Evolutionary conservation across 208 protist genomes (phyloP), one percentile per base, ranked within the genome.

Genomic region (Strigomonas culicis): DNA sequence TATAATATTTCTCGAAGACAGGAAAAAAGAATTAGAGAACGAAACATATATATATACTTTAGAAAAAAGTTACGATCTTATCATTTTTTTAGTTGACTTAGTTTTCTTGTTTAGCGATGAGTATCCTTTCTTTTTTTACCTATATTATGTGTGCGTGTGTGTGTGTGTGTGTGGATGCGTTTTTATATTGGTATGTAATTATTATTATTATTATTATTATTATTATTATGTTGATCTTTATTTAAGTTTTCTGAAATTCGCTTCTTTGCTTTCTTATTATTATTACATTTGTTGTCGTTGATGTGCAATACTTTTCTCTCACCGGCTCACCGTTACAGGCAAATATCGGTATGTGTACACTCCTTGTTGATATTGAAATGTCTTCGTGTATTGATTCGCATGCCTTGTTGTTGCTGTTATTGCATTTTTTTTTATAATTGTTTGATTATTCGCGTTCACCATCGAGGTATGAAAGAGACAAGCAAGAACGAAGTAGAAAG

Each of bases 91-190:
- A 17, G 13, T 41, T 41, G 13, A 17, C 13, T 17, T 41, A 17
- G 30, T 58, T 34, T 8, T 58, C 44, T 31, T 43, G 36, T 50
- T 70, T 41, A 46, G 27, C 27, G 31, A 46, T 28, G 31, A 30
- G 28, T 34, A 39, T 62, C 32, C 53, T 27, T 49, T 59, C 59
- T 49, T 51, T 44, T 74, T 68, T 17, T 55, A 22, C 24, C 6
- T 31, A 68, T 19, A 36, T 39, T 32, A 69, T 46, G 47, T n/a
- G n/a, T n/a, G 30, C 36, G 56, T 47, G 47, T 56, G 24, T 44
- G 46, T 11, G 28, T 11, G 57, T 21, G 22, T 44, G 47, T 59
- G 53, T 27, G 19, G 15, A 43, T 31, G 53, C 30, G 53, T 36
- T 44, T 59, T 27, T 59, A 32, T 59, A 39, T 6, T 25, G 10